phyloP scores from a whole-genome alignment of 1,139 yeast species.

The Magnusiomyces paraingens region DNA sequence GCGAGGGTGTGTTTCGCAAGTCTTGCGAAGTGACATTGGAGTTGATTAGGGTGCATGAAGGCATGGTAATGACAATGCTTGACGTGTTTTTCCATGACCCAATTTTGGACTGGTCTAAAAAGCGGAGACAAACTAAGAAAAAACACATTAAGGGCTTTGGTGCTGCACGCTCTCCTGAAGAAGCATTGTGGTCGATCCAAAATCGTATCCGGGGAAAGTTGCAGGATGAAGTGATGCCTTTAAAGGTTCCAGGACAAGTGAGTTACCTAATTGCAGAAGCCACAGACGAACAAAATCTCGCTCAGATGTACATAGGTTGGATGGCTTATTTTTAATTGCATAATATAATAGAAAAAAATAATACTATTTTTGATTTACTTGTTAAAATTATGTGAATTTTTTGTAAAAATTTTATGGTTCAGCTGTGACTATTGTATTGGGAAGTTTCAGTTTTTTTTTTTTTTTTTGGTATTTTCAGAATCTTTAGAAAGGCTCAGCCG shows the following conservation, averaged over 20 bases:
- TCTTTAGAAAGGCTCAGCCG: background rate
- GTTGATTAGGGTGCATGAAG: conserved; percentile 71
- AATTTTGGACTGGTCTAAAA: conserved; percentile 42
- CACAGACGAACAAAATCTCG: conserved; percentile 58
- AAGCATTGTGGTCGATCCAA: conserved; percentile 68
- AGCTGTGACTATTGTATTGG: background rate
- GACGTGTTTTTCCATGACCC: conserved; percentile 94
- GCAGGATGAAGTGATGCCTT: conserved; percentile 75
- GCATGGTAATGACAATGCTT: conserved; percentile 81
- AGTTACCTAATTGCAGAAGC: conserved; percentile 86
- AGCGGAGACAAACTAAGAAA: conserved; percentile 11
- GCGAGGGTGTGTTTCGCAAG: conserved; percentile 83
- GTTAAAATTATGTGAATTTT: background rate
- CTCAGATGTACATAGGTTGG: conserved; percentile 96
- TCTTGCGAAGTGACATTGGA: conserved; percentile 80
- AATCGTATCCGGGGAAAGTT: conserved; percentile 81
- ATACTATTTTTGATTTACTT: background rate
- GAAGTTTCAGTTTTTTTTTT: background rate
- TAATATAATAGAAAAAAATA: background rate
- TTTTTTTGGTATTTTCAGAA: no score
- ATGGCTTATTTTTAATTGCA: conserved; percentile 54
- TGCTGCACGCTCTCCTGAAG: conserved; percentile 44
- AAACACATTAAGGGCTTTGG: conserved; percentile 24
- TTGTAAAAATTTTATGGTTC: background rate
- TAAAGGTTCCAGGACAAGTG: conserved; percentile 90